Evolutionary conservation across 169 alveolate species (phyloP), one percentile per base, ranked within the genome.

Genomic region (Eimeria acervulina): DNA sequence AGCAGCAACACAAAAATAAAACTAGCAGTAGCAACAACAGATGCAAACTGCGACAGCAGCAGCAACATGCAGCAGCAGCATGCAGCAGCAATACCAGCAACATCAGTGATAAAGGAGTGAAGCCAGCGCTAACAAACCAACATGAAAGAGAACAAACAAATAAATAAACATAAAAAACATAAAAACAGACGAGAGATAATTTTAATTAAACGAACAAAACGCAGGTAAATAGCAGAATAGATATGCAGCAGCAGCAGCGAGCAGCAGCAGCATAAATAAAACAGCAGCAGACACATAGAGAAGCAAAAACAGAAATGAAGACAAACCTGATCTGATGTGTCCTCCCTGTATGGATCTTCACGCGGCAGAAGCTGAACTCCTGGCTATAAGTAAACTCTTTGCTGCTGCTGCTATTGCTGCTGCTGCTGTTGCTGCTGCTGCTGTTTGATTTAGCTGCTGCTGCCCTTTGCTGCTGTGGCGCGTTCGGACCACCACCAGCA

Each of bases 271-370:
- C 47, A 10, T 1, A 72, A 28, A 31, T 5, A 66, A 51, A 51
- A 51, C 21, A 72, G 42, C 42, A 8, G 31, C 51, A 72, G 84
- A 72, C 2, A 72, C 84, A 31, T 12, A 72, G 19, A 72, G 42
- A 72, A 36, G 38, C n/a, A 10, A 21, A 5, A 0, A 28, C 26
- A 72, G 23, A n/a, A 4, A 15, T 0, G 5, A 19, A 13, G 0
- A 17, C 28, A 2, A 36, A 76, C 96, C 98, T 94, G 47, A 97
- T 97, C 90, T 97, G 98, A 76, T 97, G 98, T 3, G 98, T 97
- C 80, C 98, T 66, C 31, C 98, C 98, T 17, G 98, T 97, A 47
- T 96, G 97, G 13, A 97, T 97, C 26, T 96, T 91, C 33, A 96
- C 97, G 47, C 96, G 83, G 90, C 98, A 97, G 84, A 97, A 89